Evolutionary conservation across 192 early-diverging fungal species (phyloP).

Genomic region (Spizellomyces sp.): DNA sequence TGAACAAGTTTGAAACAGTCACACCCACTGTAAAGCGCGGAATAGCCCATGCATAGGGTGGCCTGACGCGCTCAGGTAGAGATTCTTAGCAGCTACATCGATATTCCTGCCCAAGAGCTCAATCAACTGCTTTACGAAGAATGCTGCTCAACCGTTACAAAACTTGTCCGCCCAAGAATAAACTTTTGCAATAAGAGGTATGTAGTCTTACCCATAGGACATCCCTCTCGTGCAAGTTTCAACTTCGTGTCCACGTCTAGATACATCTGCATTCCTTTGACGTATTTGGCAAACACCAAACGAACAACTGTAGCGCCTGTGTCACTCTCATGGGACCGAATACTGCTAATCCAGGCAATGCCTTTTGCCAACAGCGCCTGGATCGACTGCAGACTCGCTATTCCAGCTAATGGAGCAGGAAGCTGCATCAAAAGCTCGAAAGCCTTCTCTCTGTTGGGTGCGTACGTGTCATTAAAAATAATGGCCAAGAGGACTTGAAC

Average conservation of each 20-base stretch:
- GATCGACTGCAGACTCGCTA: conserved; percentile 63
- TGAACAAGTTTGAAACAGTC: too few relatives aligned
- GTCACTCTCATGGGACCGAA: conserved; percentile 78
- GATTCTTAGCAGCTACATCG: conserved; percentile 44
- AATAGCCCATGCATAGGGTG: conserved; percentile 63
- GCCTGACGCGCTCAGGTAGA: conserved; percentile 51
- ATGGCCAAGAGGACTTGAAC: conserved; percentile 26
- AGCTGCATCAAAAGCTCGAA: conserved; percentile 72
- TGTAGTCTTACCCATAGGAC: too few relatives aligned
- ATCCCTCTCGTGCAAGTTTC: too few relatives aligned
- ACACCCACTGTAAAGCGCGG: conserved; percentile 42
- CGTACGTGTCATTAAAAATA: conserved; percentile 57
- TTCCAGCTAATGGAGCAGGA: conserved; percentile 62
- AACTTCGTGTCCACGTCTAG: neutral
- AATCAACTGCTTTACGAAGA: conserved; percentile 48
- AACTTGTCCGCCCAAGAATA: too few relatives aligned
- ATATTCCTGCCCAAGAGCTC: conserved; percentile 52
- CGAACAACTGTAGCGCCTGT: conserved; percentile 80
- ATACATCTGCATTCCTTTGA: conserved; percentile 31
- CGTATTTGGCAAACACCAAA: conserved; percentile 79
- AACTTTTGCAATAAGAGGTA: too few relatives aligned
- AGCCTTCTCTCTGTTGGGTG: conserved; percentile 72
- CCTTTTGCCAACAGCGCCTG: conserved; percentile 52
- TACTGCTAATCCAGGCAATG: conserved; percentile 15
- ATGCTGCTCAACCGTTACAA: neutral